phyloP scores from a whole-genome alignment of 73 alveolate species.

The Tetrahymena thermophila region DNA sequence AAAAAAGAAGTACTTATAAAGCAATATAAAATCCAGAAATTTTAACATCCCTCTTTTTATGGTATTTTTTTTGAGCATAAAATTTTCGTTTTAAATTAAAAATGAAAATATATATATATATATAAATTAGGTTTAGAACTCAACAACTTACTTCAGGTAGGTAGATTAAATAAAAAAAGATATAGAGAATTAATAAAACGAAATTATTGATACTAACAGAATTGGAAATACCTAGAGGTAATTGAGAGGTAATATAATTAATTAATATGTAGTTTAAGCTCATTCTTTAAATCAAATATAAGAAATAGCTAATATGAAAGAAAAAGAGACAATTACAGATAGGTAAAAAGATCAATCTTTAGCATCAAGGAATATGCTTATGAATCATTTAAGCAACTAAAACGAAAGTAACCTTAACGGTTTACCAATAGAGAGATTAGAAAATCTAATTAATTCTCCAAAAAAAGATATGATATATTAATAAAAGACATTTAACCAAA shows the following conservation, averaged over 20 bases:
- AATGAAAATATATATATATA: background rate
- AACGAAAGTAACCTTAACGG: background rate
- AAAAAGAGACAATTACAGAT: background rate
- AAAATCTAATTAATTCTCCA: background rate
- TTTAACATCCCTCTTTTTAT: background rate
- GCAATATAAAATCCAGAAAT: background rate
- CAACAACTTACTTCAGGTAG: background rate
- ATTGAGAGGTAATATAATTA: background rate
- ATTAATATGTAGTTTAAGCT: background rate
- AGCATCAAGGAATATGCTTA: background rate
- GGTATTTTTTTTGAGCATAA: background rate
- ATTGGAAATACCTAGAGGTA: background rate
- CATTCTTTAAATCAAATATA: background rate
- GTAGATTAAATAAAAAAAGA: background rate
- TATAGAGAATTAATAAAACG: background rate
- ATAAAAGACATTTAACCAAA: background rate
- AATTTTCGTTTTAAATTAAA: background rate
- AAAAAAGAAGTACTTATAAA: background rate
- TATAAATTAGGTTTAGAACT: background rate
- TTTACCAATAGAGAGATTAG: background rate
- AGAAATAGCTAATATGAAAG: background rate
- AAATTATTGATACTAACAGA: background rate
- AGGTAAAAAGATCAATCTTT: background rate
- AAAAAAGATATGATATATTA: background rate
- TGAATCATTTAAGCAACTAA: background rate